Conservation (phyloP, 495 filamentous ascomycete species). For the Lentithecium fluviatile region DNA sequence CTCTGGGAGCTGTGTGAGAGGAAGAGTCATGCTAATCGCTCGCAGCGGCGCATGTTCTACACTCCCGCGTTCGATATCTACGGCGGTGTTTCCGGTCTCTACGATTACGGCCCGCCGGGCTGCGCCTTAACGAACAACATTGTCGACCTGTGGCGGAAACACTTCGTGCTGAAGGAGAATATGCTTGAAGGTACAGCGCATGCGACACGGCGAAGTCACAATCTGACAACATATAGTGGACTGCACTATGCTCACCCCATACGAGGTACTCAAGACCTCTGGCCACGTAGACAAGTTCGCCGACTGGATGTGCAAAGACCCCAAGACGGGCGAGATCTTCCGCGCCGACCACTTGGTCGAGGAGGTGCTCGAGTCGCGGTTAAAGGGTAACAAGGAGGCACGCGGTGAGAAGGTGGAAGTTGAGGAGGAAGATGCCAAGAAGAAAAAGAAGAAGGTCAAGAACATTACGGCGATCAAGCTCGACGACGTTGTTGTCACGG, state of each 20-base stretch:
- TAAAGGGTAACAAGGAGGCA: slow-evolving; percentile 61
- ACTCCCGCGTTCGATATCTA: slow-evolving; percentile 95
- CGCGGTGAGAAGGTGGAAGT: slow-evolving; percentile 60
- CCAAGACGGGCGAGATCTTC: slow-evolving; percentile 94
- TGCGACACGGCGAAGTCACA: neutral
- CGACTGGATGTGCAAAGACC: slow-evolving; percentile 99
- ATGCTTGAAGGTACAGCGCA: slow-evolving; percentile 45
- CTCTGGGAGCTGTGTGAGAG: neutral
- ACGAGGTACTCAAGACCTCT: slow-evolving; percentile 90
- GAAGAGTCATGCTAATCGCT: slow-evolving; percentile 49
- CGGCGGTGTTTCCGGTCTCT: slow-evolving; percentile 44
- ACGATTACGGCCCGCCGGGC: slow-evolving; percentile 49
- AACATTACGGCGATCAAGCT: slow-evolving; percentile 60
- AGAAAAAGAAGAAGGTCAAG: slow-evolving; percentile 60
- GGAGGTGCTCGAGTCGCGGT: slow-evolving; percentile 78
- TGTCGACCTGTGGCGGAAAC: slow-evolving; percentile 84
- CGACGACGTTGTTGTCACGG: slow-evolving; percentile 61
- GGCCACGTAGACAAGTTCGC: slow-evolving; percentile 98
- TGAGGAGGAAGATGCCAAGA: slow-evolving; percentile 51
- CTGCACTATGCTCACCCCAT: slow-evolving; percentile 56
- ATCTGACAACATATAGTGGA: slow-evolving; percentile 36
- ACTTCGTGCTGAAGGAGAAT: slow-evolving; percentile 49
- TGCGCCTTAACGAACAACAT: slow-evolving; percentile 64
- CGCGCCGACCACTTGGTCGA: slow-evolving; percentile 94
- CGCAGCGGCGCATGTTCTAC: slow-evolving; percentile 55